Base-by-base conservation (phyloP, 345 rosid genomes). In the Noccaea bulbosa region DNA sequence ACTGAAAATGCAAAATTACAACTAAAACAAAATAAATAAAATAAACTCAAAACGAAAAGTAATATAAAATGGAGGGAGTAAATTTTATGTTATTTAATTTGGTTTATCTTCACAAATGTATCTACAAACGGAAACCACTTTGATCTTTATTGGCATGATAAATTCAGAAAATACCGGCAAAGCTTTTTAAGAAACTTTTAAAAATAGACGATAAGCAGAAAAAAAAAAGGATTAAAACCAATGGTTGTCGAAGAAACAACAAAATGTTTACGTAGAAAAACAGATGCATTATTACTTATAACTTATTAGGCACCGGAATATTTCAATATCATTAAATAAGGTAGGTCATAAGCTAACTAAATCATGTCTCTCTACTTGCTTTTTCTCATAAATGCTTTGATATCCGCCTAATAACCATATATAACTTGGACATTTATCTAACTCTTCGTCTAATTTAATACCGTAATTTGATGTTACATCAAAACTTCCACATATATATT, bases 341-440 rank as follows among this genome's bases (percentile, higher is more conserved):
- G 87, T 83, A 77, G 92, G 92, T 83, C 88, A 78, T 76, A 77
- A 52, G 79, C 85, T 81, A 82, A 79, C 90, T 58, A 73, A 62
- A 78, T 78, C 69, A 70, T 70, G 74, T 77, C 79, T 73, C 79
- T 73, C 87, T 74, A 62, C 62, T 81, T 79, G 75, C 65, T 65
- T 77, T 71, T 65, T 64, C 65, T 70, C 81, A 87, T 87, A 82
- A 83, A 87, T 83, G 78, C 58, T 24, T 63, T 79, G 71, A 76
- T 49, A 69, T 69, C 48, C 20, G 72, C 81, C 84, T 77, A 79
- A 70, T 83, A 75, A 81, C 78, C 38, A 76, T 63, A 70, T 76
- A 58, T 65, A 70, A 70, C 75, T 67, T 77, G 53, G 83, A 78
- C 86, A 78, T 80, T 52, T 62, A 80, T 78, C 85, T 70, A 82